Evolutionary conservation across 768 basidiomycete species (phyloP), one percentile per base, ranked within the genome.

Genomic region (Guyanaporus albipodus): DNA sequence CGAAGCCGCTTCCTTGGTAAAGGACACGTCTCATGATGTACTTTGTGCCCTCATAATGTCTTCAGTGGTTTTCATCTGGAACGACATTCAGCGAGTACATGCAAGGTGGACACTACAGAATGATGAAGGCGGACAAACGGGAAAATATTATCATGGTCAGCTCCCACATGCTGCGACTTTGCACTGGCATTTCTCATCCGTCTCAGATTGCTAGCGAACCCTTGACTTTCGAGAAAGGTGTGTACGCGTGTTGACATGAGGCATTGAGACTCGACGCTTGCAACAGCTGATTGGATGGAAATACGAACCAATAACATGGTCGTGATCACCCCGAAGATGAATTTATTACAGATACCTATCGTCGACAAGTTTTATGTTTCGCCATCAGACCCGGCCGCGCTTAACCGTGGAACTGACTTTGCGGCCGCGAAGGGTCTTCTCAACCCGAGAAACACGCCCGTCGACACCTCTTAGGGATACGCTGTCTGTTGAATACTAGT

Each of bases 251-350:
- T 17, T 21, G 21, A 14, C 19, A 26, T 27, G 29, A 40, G 17
- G 10, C 40, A 27, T 23, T 29, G n/a, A n/a, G 15, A 23, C 38
- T 49, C 31, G 37, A 34, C 8, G 7, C 19, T 32, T 18, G 18
- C 29, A 15, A 39, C 26, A 66, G 91, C 91, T 41, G 96, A 99
- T 65, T 99, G 96, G 96, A 94, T 97, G 86, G 96, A 97, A 67
- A 94, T 99, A 59, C 87, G 87, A 63, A 95, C 91, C 11, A 97
- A 99, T 66, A 84, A 90, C 53, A 87, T 97, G 85, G 85, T 92
- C 19, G 83, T 96, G 39, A 87, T 97, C 56, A 98, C 95, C 0
- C 89, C 90, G 31, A 92, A 91, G 74, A 92, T 95, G 81, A 97
- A 97, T 62, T 67, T 96, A 21, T 45, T 97, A 17, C 91, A 95